Conservation (phyloP, 2,329 filamentous ascomycete genomes). For the Beauveria sp. region DNA sequence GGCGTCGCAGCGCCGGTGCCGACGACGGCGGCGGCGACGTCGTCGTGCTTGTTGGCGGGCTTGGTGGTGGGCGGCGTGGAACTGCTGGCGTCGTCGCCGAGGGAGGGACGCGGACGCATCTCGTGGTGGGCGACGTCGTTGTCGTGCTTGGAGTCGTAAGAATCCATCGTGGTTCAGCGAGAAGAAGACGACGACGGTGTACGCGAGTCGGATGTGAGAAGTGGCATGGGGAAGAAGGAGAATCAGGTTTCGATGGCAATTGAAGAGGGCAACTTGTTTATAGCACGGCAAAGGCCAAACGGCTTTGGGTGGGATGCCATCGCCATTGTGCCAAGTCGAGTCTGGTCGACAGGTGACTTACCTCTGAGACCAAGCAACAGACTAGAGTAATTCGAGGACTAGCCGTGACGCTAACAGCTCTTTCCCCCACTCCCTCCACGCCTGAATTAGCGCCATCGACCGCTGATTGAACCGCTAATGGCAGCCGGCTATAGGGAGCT, state of each 20-base stretch:
- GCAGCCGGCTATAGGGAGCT: neutral
- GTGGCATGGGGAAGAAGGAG: neutral
- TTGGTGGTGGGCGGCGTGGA: neutral
- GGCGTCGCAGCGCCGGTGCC: neutral
- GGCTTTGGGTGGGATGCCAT: neutral
- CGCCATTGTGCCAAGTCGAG: neutral
- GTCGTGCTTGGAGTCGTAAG: conserved; percentile 4
- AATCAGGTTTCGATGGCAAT: neutral
- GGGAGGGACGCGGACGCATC: neutral
- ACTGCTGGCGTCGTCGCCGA: conserved; percentile 1
- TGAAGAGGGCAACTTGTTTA: neutral
- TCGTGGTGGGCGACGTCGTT: conserved; percentile 12
- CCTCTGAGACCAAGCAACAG: too few relatives aligned
- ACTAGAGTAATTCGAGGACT: too few relatives aligned
- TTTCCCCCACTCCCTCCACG: neutral
- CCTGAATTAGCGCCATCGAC: neutral
- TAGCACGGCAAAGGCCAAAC: neutral
- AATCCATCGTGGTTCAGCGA: neutral
- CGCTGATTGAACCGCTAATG: neutral
- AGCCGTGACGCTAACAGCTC: neutral
- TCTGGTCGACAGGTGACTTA: neutral
- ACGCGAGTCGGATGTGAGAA: neutral
- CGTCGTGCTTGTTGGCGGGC: neutral
- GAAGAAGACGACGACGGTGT: neutral
- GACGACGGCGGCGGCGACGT: neutral